Conservation (phyloP, 768 basidiomycete species). For the Boletus vermiculosoides region DNA sequence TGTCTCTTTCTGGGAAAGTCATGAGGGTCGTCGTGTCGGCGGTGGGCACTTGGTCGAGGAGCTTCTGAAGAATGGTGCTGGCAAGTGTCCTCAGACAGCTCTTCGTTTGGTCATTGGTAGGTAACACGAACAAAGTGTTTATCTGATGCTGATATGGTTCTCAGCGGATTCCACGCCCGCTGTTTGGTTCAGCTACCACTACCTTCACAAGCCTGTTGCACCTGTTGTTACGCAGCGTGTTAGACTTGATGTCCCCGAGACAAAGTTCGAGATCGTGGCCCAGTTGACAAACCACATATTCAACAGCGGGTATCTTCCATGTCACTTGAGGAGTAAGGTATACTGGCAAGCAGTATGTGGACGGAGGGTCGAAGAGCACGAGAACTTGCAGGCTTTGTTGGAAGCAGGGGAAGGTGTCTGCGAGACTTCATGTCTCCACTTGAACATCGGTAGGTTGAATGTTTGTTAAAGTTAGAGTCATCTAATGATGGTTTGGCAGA, state of each 20-base stretch:
- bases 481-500: slow-evolving; percentile 8
- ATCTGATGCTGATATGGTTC: background rate
- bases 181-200: slow-evolving; percentile 47
- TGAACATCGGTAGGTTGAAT: slow-evolving; percentile 18
- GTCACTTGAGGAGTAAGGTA: slow-evolving; percentile 37
- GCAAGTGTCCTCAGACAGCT: slow-evolving; percentile 44
- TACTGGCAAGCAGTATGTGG: slow-evolving; percentile 44
- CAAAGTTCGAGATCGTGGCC: slow-evolving; percentile 40
- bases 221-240: slow-evolving; percentile 43
- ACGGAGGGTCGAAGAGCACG: slow-evolving; percentile 29
- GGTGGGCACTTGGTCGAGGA: slow-evolving; percentile 38
- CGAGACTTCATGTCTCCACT: slow-evolving; percentile 18
- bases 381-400: slow-evolving; percentile 25
- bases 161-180: slow-evolving; percentile 41
- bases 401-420: slow-evolving; percentile 14
- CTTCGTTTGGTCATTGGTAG: slow-evolving; percentile 47
- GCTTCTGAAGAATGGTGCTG: slow-evolving; percentile 36
- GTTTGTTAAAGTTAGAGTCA: background rate
- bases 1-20: slow-evolving; percentile 45
- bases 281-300: slow-evolving; percentile 51
- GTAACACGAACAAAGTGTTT: slow-evolving; percentile 7
- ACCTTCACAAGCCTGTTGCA: slow-evolving; percentile 33
- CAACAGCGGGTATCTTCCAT: slow-evolving; percentile 36
- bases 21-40: slow-evolving; percentile 38
- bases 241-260: slow-evolving; percentile 35